phyloP scores from a whole-genome alignment of 2,329 filamentous ascomycete species.

The Fusarium metavorans region DNA sequence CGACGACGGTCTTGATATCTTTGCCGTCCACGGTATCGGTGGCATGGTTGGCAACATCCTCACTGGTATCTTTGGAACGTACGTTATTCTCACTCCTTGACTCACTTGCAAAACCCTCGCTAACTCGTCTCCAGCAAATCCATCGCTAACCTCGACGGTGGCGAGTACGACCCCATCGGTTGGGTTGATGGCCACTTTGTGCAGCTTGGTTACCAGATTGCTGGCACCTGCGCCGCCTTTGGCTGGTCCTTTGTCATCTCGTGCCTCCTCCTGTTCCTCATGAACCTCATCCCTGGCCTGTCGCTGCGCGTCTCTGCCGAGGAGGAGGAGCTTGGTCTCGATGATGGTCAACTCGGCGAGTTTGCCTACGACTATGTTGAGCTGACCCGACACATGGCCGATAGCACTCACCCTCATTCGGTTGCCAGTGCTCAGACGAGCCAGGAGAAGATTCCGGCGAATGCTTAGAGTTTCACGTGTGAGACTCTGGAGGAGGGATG shows the following conservation, averaged over 20 bases:
- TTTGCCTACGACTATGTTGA: conserved; percentile 89
- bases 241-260: conserved; percentile 76
- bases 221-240: conserved; percentile 73
- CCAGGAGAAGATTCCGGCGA: conserved; percentile 46
- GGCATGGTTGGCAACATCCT: conserved; percentile 84
- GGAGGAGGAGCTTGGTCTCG: conserved; percentile 76
- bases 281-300: conserved; percentile 78
- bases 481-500: neutral
- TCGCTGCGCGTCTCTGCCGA: conserved; percentile 75
- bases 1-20: conserved; percentile 90
- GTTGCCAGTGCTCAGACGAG: conserved; percentile 42
- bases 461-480: neutral
- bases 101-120: neutral
- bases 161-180: conserved; percentile 68
- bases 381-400: conserved; percentile 71
- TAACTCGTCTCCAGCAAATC: conserved; percentile 63
- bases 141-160: conserved; percentile 80
- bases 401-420: conserved; percentile 40
- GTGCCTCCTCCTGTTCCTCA: conserved; percentile 75
- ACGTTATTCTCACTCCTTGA: conserved; percentile 45
- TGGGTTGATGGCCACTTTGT: conserved; percentile 79
- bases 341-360: conserved; percentile 83
- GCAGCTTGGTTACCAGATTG: conserved; percentile 78
- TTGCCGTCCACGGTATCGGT: conserved; percentile 88
- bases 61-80: conserved; percentile 82